Base-by-base conservation (phyloP, 2,329 filamentous ascomycete genomes). In the Dactylonectria macrodidyma region DNA sequence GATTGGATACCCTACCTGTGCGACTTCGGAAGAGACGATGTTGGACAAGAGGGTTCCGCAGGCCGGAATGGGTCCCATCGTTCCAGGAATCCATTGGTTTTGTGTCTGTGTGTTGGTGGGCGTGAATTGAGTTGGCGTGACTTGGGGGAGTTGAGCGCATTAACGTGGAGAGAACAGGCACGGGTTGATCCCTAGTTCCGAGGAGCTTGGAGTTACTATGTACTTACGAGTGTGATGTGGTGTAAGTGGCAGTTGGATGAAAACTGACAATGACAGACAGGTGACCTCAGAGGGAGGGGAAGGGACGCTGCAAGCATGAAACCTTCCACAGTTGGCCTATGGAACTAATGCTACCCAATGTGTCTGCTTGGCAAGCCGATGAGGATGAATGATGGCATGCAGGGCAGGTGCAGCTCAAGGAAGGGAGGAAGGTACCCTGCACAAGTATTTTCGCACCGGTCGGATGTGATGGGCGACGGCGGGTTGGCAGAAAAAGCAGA, bases 11-110 rank as follows among this genome's bases (percentile, higher is more conserved):
- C 59, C 62, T 68, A 72, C 61, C 62, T 63, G 73, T 73, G 64
- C 65, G 60, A 75, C 73, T 65, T 66, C 65, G 66, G 72, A 58
- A 73, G 51, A 33, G 50, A 60, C 62, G 55, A 62, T 41, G 66
- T 69, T 56, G 61, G 59, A 71, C 64, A 67, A 59, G 55, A 41
- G 51, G 36, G 62, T 58, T 64, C 55, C 38, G 54, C 51, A 36
- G 58, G 36, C 65, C 46, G 24, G 52, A 38, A 61, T 55, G 54
- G 34, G 33, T 65, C 51, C 30, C 47, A 62, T 50, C 7, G 4
- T 30, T 7, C 26, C 26, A 30, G 51, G 64, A 68, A 54, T 56
- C 66, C 59, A 59, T 54, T 59, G 66, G 62, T 50, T 61, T 57
- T 64, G 59, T 52, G 55, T 36, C 57, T 65, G 51, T 55, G 59